These are phyloP conservation scores for Saccharomyces kudriavzevii DNA, from an alignment of 805 yeast genomes.

Conservation along the genomic window DNA sequence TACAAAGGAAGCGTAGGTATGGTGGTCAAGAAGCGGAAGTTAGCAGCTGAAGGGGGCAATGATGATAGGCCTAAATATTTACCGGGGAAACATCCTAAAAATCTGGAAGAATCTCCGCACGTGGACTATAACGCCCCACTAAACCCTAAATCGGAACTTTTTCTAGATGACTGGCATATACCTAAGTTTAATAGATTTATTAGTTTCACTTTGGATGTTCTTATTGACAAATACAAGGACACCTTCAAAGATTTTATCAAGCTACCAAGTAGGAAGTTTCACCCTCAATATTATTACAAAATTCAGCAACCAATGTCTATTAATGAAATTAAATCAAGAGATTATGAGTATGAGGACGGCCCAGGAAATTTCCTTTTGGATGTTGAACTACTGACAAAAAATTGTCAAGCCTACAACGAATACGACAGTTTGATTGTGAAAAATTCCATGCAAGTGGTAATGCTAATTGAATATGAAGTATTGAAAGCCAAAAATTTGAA, in stretches of 20 bases:
- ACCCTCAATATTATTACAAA: constrained; percentile 71
- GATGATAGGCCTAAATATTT: constrained; percentile 15
- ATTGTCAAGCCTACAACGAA: constrained; percentile 69
- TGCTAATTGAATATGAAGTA: constrained; percentile 47
- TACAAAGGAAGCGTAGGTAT: constrained; percentile 1
- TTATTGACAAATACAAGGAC: constrained; percentile 22
- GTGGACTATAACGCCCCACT: constrained; percentile 25
- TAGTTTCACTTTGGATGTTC: constrained; percentile 23
- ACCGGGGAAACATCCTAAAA: constrained; percentile 30
- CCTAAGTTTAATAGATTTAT: constrained; percentile 27
- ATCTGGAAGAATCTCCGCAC: constrained; percentile 11
- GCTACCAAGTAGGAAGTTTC: constrained; percentile 64
- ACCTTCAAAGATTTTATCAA: constrained; percentile 49
- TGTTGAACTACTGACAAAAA: constrained; percentile 56
- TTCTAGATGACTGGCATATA: constrained; percentile 27
- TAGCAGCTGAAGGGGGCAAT: not conserved
- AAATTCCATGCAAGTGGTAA: constrained; percentile 50
- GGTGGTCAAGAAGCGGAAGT: constrained; percentile 1
- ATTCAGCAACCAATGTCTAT: constrained; percentile 62
- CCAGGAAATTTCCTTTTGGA: constrained; percentile 45
- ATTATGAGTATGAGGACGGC: constrained; percentile 27
- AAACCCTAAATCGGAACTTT: constrained; percentile 27
- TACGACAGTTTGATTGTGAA: constrained; percentile 55
- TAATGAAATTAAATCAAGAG: constrained; percentile 46
- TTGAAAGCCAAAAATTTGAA: constrained; percentile 31